These are phyloP conservation scores for Ceratobasidium sp. DNA, from an alignment of 1,284 basidiomycete species.

Conservation along the genomic window DNA sequence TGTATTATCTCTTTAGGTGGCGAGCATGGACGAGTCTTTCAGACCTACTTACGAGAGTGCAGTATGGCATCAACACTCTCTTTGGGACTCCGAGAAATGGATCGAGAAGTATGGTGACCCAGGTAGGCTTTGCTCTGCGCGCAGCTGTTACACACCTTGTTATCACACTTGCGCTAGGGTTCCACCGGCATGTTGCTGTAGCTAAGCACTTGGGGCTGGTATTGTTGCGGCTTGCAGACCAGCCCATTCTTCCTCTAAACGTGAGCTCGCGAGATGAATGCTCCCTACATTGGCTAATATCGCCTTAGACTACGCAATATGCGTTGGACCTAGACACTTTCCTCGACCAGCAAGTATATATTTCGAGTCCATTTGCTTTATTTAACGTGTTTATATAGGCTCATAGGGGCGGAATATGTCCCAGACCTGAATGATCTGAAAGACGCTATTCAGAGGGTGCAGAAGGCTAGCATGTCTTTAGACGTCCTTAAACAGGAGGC, in stretches of 20 bases:
- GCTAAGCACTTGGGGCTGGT: constrained; percentile 73
- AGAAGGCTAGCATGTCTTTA: constrained; percentile 64
- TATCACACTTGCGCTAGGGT: constrained; percentile 35
- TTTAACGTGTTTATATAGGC: constrained; percentile 54
- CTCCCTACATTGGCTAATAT: constrained; percentile 52
- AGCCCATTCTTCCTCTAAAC: constrained; percentile 57
- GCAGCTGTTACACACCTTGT: neutral
- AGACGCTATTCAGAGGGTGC: constrained; percentile 63
- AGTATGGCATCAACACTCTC: constrained; percentile 81
- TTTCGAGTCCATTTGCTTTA: neutral
- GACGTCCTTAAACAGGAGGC: constrained; percentile 53
- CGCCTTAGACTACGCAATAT: constrained; percentile 86
- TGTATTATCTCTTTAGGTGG: neutral
- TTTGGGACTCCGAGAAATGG: constrained; percentile 82
- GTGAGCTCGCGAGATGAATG: neutral
- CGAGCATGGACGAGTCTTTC: constrained; percentile 8
- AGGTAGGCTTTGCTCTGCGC: constrained; percentile 50
- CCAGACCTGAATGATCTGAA: constrained; percentile 64
- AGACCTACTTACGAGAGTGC: constrained; percentile 52
- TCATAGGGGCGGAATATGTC: constrained; percentile 55
- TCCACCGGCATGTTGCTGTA: constrained; percentile 63
- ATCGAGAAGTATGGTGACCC: constrained; percentile 81
- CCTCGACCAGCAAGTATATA: constrained; percentile 60
- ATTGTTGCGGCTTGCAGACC: constrained; percentile 69
- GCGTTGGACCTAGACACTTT: constrained; percentile 70